Conservation (phyloP, 2,329 filamentous ascomycete species). For the Trichoderma endophyticum region DNA sequence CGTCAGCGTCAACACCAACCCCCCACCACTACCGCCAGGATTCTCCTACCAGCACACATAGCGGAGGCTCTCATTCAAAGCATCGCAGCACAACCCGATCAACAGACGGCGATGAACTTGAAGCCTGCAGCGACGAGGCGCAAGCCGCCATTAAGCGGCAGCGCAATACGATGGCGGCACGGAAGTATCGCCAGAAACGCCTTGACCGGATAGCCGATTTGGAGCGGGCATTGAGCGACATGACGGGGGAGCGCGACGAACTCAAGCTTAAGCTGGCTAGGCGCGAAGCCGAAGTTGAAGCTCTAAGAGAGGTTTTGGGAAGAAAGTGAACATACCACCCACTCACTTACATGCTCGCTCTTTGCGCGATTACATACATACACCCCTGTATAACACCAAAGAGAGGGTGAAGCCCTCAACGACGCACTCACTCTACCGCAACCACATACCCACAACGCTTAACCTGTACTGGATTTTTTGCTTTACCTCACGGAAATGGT, state of each 20-base stretch:
- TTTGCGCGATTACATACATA: background rate
- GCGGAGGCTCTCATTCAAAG: conserved; percentile 19
- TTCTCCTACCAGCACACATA: conserved; percentile 16
- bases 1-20: background rate
- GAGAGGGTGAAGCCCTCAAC: background rate
- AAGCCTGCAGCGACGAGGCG: conserved; percentile 25
- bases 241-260: conserved; percentile 61
- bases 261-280: conserved; percentile 60
- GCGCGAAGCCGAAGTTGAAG: conserved; percentile 62
- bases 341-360: background rate
- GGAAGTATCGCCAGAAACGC: conserved; percentile 68
- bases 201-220: conserved; percentile 63
- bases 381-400: background rate
- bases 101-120: conserved; percentile 14
- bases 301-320: conserved; percentile 51
- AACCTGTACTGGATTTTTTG: background rate
- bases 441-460: background rate
- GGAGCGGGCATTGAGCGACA: conserved; percentile 56
- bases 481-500: background rate
- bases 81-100: conserved; percentile 18
- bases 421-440: background rate
- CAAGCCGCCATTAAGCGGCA: conserved; percentile 52
- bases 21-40: background rate
- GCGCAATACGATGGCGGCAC: conserved; percentile 68
- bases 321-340: conserved; percentile 25